Conservation (phyloP, 2,329 filamentous ascomycete species). For the Plectosphaerella plurivora region DNA sequence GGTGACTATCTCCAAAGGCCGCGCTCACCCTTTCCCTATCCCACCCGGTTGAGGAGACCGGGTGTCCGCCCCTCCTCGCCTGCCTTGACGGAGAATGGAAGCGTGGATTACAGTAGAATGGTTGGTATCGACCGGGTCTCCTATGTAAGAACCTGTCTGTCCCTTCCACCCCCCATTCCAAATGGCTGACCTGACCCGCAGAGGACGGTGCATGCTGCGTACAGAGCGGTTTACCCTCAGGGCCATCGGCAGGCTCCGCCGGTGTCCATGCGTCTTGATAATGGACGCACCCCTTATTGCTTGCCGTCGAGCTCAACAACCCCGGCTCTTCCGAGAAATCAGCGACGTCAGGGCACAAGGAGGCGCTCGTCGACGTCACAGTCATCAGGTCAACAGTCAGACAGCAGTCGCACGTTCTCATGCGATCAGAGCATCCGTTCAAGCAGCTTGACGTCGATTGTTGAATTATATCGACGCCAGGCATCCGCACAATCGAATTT, state of each 20-base stretch:
- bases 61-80: constrained; percentile 45
- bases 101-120: constrained; percentile 45
- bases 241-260: constrained; percentile 30
- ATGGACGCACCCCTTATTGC: constrained; percentile 35
- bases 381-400: constrained; percentile 17
- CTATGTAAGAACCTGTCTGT: constrained; percentile 30
- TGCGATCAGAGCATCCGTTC: constrained; percentile 35
- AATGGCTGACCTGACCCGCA: constrained; percentile 17
- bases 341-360: constrained; percentile 3
- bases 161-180: constrained; percentile 1
- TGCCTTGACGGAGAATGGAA: constrained; percentile 41
- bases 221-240: constrained; percentile 31
- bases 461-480: constrained; percentile 39
- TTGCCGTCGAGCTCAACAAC: constrained; percentile 20
- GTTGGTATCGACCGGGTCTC: constrained; percentile 43
- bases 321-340: constrained; percentile 11
- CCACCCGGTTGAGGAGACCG: constrained; percentile 51
- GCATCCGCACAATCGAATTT: constrained; percentile 18
- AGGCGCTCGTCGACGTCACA: constrained; percentile 9
- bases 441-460: constrained; percentile 44
- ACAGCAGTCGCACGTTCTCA: constrained; percentile 27
- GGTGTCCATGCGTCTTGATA: constrained; percentile 32
- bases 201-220: constrained; percentile 39
- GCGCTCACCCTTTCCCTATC: constrained; percentile 55
- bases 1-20: constrained; percentile 41